A percentile compares a stretch with the other conserved stretches of the same genome.
phyloP scores from a whole-genome alignment of 305 asterid species.

The Fraxinus xanthoxyloides region DNA sequence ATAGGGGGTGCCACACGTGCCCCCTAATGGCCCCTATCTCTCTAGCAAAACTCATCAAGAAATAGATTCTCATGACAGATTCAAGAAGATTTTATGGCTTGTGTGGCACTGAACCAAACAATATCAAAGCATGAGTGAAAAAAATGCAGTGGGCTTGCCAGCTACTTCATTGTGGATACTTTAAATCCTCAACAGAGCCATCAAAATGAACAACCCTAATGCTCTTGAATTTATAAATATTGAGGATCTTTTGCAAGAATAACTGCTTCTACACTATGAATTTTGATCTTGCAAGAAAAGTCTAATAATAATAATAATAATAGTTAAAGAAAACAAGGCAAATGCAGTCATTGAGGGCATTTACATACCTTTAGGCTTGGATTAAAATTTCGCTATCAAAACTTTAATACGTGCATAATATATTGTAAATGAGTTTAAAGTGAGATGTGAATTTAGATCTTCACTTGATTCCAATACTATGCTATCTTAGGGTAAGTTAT shows the following conservation, averaged over 20 bases:
- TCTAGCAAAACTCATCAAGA: slow-evolving; percentile 27
- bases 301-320: too few relatives aligned
- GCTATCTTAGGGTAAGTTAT: too few relatives aligned
- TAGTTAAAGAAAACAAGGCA: background rate
- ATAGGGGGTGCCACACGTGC: too few relatives aligned
- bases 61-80: slow-evolving; percentile 38
- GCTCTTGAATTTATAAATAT: slow-evolving; percentile 18
- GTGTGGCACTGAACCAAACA: slow-evolving; percentile 43
- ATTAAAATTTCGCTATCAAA: too few relatives aligned
- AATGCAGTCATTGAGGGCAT: too few relatives aligned
- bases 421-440: too few relatives aligned
- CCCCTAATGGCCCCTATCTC: too few relatives aligned
- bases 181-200: slow-evolving; percentile 46
- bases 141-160: slow-evolving; percentile 35
- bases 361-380: too few relatives aligned
- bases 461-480: too few relatives aligned
- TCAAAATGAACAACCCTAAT: slow-evolving; percentile 45
- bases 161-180: slow-evolving; percentile 45
- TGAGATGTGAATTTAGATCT: too few relatives aligned
- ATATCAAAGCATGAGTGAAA: slow-evolving; percentile 54
- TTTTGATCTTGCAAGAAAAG: background rate
- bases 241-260: slow-evolving; percentile 31
- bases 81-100: slow-evolving; percentile 31
- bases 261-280: background rate
- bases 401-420: too few relatives aligned